These are phyloP conservation scores for Gracilaria gracilis DNA, from an alignment of 23 red algal genomes.

Conservation along the genomic window DNA sequence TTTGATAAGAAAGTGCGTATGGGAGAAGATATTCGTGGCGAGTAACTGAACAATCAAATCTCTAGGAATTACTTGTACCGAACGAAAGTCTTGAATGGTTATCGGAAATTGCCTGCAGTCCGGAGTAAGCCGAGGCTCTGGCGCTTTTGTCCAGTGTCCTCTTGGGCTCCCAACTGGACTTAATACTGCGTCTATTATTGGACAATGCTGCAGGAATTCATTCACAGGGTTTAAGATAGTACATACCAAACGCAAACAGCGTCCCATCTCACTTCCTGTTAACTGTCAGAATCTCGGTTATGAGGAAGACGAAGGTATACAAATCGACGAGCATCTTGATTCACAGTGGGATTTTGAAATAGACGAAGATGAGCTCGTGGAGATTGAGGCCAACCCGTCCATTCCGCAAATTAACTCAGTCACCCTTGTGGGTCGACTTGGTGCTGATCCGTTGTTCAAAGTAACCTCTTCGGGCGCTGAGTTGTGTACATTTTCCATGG, in stretches of 20 bases:
- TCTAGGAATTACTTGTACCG: too few relatives aligned
- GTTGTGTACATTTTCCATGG: conserved; percentile 53
- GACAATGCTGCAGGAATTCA: not conserved
- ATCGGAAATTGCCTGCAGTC: not conserved
- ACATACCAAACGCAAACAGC: not conserved
- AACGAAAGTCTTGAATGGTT: not conserved
- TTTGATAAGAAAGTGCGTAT: too few relatives aligned
- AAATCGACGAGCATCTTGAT: not conserved
- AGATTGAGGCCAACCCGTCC: not conserved
- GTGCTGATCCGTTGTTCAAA: conserved; percentile 30
- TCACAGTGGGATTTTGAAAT: conserved; percentile 22
- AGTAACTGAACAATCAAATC: too few relatives aligned
- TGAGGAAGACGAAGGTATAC: not conserved
- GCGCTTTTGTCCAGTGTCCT: not conserved
- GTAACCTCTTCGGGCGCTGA: not conserved
- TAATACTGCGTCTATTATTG: not conserved
- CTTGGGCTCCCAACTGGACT: not conserved
- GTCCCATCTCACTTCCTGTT: not conserved
- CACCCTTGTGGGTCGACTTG: conserved; percentile 49
- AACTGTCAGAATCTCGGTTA: not conserved
- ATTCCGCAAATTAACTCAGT: conserved; percentile 40
- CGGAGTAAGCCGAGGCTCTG: not conserved
- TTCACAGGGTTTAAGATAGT: not conserved
- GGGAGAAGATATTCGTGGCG: too few relatives aligned
- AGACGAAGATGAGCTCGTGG: conserved; percentile 5